Evolutionary conservation across 352 stramenopile species (phyloP).

Genomic region (Phytophthora chlamydospora): DNA sequence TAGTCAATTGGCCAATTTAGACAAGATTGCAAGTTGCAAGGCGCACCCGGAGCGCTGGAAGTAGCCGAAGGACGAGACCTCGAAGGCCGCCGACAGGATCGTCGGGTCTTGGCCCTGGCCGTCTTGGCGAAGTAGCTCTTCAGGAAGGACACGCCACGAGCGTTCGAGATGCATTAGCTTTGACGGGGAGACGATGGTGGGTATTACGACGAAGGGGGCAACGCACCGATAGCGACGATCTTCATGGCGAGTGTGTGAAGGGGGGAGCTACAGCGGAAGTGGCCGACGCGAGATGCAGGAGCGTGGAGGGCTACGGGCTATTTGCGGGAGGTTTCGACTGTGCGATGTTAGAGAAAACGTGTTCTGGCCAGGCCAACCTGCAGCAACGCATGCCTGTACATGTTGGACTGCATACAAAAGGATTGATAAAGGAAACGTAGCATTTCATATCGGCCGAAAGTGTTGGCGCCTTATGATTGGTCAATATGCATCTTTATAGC

Average conservation of each 20-base stretch:
- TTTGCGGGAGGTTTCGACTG: constrained; percentile 37
- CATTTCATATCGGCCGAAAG: not conserved
- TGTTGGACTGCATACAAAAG: too few relatives aligned
- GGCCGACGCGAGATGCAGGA: not conserved
- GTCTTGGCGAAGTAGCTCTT: constrained; percentile 77
- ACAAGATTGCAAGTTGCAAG: not conserved
- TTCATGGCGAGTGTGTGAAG: constrained; percentile 59
- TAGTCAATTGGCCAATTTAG: not conserved
- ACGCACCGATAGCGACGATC: constrained; percentile 85
- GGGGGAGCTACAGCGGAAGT: not conserved
- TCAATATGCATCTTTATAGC: not conserved
- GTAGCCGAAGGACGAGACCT: constrained; percentile 87
- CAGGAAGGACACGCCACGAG: constrained; percentile 2
- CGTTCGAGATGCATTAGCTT: not conserved
- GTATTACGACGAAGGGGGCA: not conserved
- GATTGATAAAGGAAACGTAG: too few relatives aligned
- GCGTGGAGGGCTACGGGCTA: not conserved
- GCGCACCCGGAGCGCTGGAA: constrained; percentile 85
- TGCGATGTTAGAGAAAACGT: constrained; percentile 6
- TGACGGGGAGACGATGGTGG: not conserved
- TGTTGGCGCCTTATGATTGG: constrained; percentile 31
- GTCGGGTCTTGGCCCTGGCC: constrained; percentile 59
- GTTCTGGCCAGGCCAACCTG: constrained; percentile 20
- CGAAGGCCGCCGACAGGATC: constrained; percentile 72
- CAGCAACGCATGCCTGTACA: too few relatives aligned